Evolutionary conservation across 1,284 basidiomycete species (phyloP), one percentile per base, ranked within the genome.

Genomic region (Tausonia pullulans): DNA sequence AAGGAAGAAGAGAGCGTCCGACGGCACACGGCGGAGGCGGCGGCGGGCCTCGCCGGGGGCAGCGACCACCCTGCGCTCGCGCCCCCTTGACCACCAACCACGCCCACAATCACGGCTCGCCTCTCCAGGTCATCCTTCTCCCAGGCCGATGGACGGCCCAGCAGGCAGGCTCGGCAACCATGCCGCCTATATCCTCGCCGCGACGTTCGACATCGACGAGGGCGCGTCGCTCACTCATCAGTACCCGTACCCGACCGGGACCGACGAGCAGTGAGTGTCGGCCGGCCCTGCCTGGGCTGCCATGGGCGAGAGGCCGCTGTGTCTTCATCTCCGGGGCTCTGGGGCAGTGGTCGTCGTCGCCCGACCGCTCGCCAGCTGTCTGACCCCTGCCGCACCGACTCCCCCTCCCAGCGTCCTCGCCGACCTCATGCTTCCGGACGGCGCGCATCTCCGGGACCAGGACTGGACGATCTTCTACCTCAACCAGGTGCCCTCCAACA

Each of bases 401-500:
- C 43, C 4, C 9, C 13, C 27, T 14, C 13, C 5, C 41, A 96
- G 93, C 69, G 83, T 92, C 40, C 81, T 98, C 3, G 96, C 95
- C 1, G 95, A 97, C 78, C 83, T 96, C 68, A 99, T 99, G 95
- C 81, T 99, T 14, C 95, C 95, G 1, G 95, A 98, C 75, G 96
- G 96, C 11, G 93, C 93, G 11, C 96, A 99, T 75, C 84, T 88
- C 60, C 87, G 95, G 68, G 79, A 87, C 14, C 91, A 96, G 75
- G 95, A 98, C 75, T 98, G 94, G 95, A 98, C 95, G 4, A 85
- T 97, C 63, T 98, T 98, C 81, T 97, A 96, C 75, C 83, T 98
- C 60, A 96, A 96, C 73, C 93, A 96, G 77, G 90, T 88, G 0
- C 81, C 85, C 0, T 88, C 87, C 75, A 90, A 91, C 72, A 87